Evolutionary conservation across 2,329 filamentous ascomycete species (phyloP).

Genomic region (Ascocoryne sarcoides): DNA sequence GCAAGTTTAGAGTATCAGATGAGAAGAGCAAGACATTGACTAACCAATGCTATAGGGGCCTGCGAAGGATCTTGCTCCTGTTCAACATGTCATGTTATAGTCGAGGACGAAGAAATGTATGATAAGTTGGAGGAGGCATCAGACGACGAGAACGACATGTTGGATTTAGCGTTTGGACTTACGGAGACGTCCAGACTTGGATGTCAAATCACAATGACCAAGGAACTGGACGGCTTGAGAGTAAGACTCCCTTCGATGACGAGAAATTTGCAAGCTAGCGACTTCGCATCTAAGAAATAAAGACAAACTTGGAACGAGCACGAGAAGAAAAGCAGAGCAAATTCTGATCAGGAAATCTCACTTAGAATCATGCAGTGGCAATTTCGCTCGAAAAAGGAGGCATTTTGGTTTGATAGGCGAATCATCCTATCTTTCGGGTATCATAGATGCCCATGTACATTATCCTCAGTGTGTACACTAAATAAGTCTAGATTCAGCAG

Average conservation of each 20-base stretch:
- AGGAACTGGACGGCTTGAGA: conserved; percentile 77
- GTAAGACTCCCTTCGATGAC: conserved; percentile 90
- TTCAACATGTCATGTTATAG: conserved; percentile 67
- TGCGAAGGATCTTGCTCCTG: conserved; percentile 79
- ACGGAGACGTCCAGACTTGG: conserved; percentile 54
- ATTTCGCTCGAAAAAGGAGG: too few relatives aligned
- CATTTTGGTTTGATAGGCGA: conserved; percentile 3
- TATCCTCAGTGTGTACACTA: conserved; percentile 12
- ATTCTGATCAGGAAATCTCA: too few relatives aligned
- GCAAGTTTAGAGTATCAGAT: conserved; percentile 30
- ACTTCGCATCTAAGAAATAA: conserved; percentile 60
- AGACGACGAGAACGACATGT: conserved; percentile 62
- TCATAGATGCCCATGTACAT: conserved; percentile 20
- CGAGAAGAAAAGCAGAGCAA: too few relatives aligned
- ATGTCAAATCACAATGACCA: conserved; percentile 68
- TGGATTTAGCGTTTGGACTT: conserved; percentile 65
- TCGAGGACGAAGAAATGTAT: conserved; percentile 53
- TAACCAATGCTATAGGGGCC: conserved; percentile 45
- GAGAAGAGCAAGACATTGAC: not conserved
- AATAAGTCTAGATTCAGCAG: conserved; percentile 7
- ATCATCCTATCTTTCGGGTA: conserved; percentile 15
- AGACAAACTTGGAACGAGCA: conserved; percentile 6
- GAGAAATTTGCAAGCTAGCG: conserved; percentile 87
- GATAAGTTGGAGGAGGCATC: conserved; percentile 53
- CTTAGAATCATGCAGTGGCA: too few relatives aligned